Base-by-base conservation (phyloP, 768 basidiomycete genomes). In the Termitomyces sp. region DNA sequence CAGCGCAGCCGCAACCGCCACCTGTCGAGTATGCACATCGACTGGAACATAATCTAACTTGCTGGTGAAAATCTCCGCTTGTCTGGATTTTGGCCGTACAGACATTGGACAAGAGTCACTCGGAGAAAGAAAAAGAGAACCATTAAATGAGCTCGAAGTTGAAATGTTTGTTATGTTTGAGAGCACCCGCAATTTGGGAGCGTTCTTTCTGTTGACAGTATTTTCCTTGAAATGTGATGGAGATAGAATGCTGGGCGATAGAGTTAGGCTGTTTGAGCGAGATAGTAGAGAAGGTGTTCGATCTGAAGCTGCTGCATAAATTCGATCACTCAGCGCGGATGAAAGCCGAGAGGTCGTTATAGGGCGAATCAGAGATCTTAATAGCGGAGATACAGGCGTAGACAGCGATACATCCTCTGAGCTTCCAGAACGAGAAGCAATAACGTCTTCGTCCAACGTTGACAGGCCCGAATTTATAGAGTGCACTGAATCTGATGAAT, bases 1-100 rank as follows among this genome's bases (percentile, higher is more conserved):
- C 5, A 62, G 41, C 22, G 63, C 47, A 16, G 58, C 60, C 20
- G 57, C 56, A 40, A 61, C 35, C 14, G 57, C 55, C 35, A 61
- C 43, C 44, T 46, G 41, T 40, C 58, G 55, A 26, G 55, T 11
- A 18, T 47, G 43, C 8, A 33, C 24, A 20, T 59, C 26, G 3
- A 51, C 48, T 41, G 55, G 55, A 54, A 32, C 28, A 38, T 61
- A 33, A 10, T 55, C 35, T 14, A 20, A 44, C 16, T 8, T 41
- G 3, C 20, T 9, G 22, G 3, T 16, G 3, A 16, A 47, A 41
- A 54, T 26, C 3, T 16, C 28, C 32, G 30, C 13, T 24, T n/a
- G 26, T 24, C 24, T 43, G 18, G 28, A 0, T 20, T 16, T 56
- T 16, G 16, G 30, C 41, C 45, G n/a, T 22, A 18, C n/a, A 43